Percentiles rank a stretch among this genome's conserved stretches.
These are phyloP conservation scores for Mycosphaerella arachidis DNA, from an alignment of 2,329 filamentous ascomycete species.

Conservation along the genomic window DNA sequence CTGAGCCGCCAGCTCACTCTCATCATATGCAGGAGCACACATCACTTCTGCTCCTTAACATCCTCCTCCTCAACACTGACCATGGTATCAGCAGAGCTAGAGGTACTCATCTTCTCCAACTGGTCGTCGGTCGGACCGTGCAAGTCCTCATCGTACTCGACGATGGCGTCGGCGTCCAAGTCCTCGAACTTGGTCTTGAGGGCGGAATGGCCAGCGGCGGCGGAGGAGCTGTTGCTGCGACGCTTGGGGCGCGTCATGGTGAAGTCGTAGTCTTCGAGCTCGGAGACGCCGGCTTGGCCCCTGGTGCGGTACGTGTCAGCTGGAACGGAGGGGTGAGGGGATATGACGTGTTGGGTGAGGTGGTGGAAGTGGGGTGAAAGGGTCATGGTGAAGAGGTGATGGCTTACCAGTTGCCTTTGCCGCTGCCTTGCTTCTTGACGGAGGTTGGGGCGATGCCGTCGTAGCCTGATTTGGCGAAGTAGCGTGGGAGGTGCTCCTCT, in stretches of 20 bases:
- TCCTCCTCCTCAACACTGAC: slow-evolving; percentile 56
- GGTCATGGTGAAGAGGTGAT: slow-evolving; percentile 6
- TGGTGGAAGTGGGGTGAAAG: background rate
- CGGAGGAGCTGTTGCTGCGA: slow-evolving; percentile 83
- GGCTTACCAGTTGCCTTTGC: slow-evolving; percentile 88
- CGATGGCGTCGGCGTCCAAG: slow-evolving; percentile 82
- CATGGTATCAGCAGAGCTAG: slow-evolving; percentile 48
- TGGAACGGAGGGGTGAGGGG: slow-evolving; percentile 5
- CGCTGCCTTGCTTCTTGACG: slow-evolving; percentile 92
- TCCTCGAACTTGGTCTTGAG: slow-evolving; percentile 98
- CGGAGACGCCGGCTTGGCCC: slow-evolving; percentile 72
- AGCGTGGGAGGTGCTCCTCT: slow-evolving; percentile 77
- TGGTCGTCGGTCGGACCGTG: slow-evolving; percentile 59
- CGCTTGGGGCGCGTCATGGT: slow-evolving; percentile 81
- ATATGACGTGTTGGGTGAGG: background rate
- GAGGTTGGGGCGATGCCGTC: slow-evolving; percentile 81
- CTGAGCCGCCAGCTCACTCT: background rate
- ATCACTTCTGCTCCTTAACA: slow-evolving; percentile 11
- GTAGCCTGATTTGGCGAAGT: slow-evolving; percentile 85
- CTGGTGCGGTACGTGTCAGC: slow-evolving; percentile 42
- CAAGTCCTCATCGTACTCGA: slow-evolving; percentile 67
- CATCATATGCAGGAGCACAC: too few relatives aligned
- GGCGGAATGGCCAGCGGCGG: slow-evolving; percentile 64
- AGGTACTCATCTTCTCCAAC: slow-evolving; percentile 48
- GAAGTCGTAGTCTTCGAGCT: slow-evolving; percentile 78